Percentiles rank a stretch among this genome's conserved stretches.
These are phyloP conservation scores for Pythium chondricola DNA, from an alignment of 352 stramenopile species.

Conservation along the genomic window DNA sequence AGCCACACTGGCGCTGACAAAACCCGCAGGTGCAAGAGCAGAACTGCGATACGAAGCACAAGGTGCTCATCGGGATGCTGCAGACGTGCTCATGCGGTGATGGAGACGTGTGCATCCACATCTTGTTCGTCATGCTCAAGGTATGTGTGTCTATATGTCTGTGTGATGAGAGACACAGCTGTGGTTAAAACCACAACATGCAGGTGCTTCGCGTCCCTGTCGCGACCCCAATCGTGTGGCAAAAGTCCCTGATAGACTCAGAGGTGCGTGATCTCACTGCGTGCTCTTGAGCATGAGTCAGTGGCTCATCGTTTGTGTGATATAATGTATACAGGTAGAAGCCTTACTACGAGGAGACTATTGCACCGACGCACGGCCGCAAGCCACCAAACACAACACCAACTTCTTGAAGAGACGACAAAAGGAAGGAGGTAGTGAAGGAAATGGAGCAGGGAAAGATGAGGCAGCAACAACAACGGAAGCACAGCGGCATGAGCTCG, in stretches of 20 bases:
- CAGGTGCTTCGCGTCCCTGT: conserved; percentile 63
- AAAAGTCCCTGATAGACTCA: conserved; percentile 80
- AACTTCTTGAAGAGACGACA: conserved; percentile 43
- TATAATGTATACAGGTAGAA: too few relatives aligned
- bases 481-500: conserved; percentile 46
- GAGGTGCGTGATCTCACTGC: conserved; percentile 27
- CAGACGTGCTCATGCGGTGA: conserved; percentile 74
- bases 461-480: conserved; percentile 20
- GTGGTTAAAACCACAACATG: background rate
- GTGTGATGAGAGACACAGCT: background rate
- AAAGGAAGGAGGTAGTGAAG: too few relatives aligned
- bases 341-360: conserved; percentile 60
- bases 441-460: conserved; percentile 19
- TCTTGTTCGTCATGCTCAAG: conserved; percentile 87
- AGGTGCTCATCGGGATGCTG: conserved; percentile 65
- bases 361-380: conserved; percentile 25
- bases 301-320: too few relatives aligned
- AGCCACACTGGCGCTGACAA: too few relatives aligned
- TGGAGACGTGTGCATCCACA: conserved; percentile 71
- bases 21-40: conserved; percentile 61
- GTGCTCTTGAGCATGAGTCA: too few relatives aligned
- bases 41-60: conserved; percentile 62
- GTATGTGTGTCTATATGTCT: conserved; percentile 10
- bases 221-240: conserved; percentile 69
- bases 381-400: conserved; percentile 10